Base-by-base conservation (phyloP, 345 rosid species). In the Cardamine resedifolia region DNA sequence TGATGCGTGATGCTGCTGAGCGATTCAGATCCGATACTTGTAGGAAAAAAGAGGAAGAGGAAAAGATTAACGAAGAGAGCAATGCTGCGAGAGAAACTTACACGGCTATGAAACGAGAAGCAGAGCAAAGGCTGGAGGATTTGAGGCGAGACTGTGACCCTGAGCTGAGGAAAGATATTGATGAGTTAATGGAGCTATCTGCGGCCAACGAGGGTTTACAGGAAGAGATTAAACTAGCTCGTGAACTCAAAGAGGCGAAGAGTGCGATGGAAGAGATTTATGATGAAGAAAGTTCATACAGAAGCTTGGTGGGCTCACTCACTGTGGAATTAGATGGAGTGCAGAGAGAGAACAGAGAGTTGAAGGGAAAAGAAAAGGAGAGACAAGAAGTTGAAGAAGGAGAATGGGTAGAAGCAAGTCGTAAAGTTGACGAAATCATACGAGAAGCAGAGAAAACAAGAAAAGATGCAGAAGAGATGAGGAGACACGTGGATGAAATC, bases 191-290 rank as follows among this genome's bases (percentile, higher is more conserved):
- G 6, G 87, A 85, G 24, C 81, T 89, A 5, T 80, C 80, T 21
- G 53, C 27, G 0, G 93, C 81, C 41, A 87, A 90, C 23, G 88
- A 90, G 71, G 30, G 34, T 19, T 43, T 91, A 19, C 86, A 81
- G 61, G 85, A 81, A 31, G 90, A 87, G 80, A 85, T 85, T 80
- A 82, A 73, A 66, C 78, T 70, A 60, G 82, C 81, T 6, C 85
- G 88, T n/a, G 97, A 95, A 68, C 85, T 95, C 1, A 79, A 84
- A 56, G 86, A 86, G 55, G 87, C 94, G 7, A 87, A 87, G 18
- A 81, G 60, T 41, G 69, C 65, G 3, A 77, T 95, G 73, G 82
- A 87, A 67, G 41, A 59, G 23, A 72, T 83, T 2, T 82, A 80
- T 0, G 85, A 81, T 8, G 90, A 95, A 73, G 96, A 95, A 71